Conservation (phyloP, 768 basidiomycete species). For the Sporobolomyces pararoseus region DNA sequence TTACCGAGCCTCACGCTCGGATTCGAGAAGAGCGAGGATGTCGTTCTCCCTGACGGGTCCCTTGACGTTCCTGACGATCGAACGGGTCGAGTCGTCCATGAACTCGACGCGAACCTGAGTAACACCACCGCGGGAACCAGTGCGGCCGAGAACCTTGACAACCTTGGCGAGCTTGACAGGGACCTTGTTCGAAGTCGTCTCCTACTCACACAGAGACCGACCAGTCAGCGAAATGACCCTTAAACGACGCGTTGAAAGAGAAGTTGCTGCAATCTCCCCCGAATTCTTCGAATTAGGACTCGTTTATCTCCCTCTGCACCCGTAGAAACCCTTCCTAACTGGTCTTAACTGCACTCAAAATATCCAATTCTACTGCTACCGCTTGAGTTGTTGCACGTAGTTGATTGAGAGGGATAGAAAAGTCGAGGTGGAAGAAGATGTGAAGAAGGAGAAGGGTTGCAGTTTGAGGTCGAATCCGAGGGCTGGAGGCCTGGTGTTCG, state of each 20-base stretch:
- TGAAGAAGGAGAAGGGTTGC: neutral
- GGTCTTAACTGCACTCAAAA: neutral
- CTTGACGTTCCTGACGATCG: conserved; percentile 94
- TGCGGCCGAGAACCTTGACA: conserved; percentile 86
- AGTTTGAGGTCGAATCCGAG: neutral
- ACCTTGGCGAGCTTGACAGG: conserved; percentile 91
- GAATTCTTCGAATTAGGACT: neutral
- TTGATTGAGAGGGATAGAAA: neutral
- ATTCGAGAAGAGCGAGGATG: conserved; percentile 92
- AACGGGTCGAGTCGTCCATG: conserved; percentile 91
- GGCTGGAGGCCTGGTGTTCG: neutral
- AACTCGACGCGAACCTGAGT: conserved; percentile 99
- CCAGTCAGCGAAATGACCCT: no score
- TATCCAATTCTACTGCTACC: neutral
- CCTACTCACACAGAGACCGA: conserved; percentile 6
- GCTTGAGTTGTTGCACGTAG: neutral
- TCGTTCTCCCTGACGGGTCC: conserved; percentile 94
- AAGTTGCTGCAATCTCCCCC: no score
- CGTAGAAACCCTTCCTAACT: neutral
- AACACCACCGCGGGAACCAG: conserved; percentile 97
- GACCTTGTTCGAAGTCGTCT: conserved; percentile 60
- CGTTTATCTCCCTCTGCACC: neutral
- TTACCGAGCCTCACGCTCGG: conserved; percentile 98
- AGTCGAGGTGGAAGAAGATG: neutral
- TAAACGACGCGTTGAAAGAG: no score